phyloP scores from a whole-genome alignment of 2,329 filamentous ascomycete species.

The Davidsoniella virescens region DNA sequence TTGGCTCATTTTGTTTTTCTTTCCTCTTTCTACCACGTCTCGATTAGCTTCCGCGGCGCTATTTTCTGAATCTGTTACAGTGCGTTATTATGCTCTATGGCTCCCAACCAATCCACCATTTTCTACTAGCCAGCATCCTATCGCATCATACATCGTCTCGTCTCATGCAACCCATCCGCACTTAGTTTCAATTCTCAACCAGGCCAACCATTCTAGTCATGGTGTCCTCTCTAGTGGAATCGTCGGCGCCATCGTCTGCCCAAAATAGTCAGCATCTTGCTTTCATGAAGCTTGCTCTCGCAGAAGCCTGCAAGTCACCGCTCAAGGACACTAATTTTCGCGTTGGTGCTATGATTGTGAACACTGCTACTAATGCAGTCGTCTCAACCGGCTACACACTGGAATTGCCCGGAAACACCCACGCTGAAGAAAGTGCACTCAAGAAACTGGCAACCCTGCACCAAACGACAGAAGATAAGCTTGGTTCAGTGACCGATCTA shows the following conservation, averaged over 20 bases:
- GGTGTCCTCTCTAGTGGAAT: too few relatives aligned
- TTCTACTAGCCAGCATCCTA: background rate
- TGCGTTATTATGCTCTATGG: too few relatives aligned
- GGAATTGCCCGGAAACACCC: constrained; percentile 82
- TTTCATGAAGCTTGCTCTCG: constrained; percentile 7
- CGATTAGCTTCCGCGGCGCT: too few relatives aligned
- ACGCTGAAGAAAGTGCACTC: constrained; percentile 88
- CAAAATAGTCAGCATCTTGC: background rate
- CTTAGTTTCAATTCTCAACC: background rate
- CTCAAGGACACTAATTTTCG: constrained; percentile 85
- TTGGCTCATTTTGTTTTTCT: too few relatives aligned
- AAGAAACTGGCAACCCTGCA: constrained; percentile 43
- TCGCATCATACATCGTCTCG: background rate
- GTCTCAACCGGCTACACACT: constrained; percentile 78
- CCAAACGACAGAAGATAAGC: constrained; percentile 30
- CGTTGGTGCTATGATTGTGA: constrained; percentile 77
- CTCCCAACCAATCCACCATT: background rate
- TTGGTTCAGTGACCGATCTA: constrained; percentile 22
- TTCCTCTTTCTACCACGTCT: background rate
- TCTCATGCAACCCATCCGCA: background rate
- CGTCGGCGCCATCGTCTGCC: background rate
- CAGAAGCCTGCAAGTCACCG: constrained; percentile 29
- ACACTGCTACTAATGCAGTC: constrained; percentile 37
- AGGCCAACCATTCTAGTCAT: too few relatives aligned
- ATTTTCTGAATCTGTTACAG: too few relatives aligned